Evolutionary conservation across 495 filamentous ascomycete genomes (phyloP), one percentile per base, ranked within the genome.

Genomic region (Lasiosphaeria hispida): DNA sequence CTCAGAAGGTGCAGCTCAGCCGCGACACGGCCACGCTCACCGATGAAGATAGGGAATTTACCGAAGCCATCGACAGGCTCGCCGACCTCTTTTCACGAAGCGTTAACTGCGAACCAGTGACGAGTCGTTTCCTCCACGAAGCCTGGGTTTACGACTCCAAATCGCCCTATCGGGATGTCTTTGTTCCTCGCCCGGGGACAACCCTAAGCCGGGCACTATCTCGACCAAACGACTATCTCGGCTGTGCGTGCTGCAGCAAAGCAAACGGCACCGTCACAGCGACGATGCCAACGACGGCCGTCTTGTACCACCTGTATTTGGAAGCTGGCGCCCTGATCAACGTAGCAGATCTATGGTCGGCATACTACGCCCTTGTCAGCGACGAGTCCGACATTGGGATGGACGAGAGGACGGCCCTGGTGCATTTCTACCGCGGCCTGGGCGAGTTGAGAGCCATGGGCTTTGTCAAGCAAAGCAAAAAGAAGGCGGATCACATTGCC

Each of bases 281-380:
- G 7, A 88, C 84, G 7, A 83, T 93, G 62, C 92, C 95, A 10
- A 75, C 89, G 11, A 87, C 87, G 13, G 82, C 91, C 1, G 87
- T 96, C 14, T 63, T 97, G 57, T 98, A 96, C 73, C 90, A 95
- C 57, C 75, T 97, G 30, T 97, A 96, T 69, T 81, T 92, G 14
- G 93, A 97, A 73, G 89, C 92, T 0, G 93, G 93, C 4, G 80
- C 86, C 6, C 71, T 96, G 45, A 85, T 98, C 64, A 98, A 98
- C 68, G 84, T 89, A 6, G 85, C 85, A 42, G 94, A 98, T 72
- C 71, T 98, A 18, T 96, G 90, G 91, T 83, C 87, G 18, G 91
- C 94, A 1, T 97, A 96, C 69, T 81, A 85, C 58, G 85, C 84
- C 5, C 83, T 96, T 8, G 77, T 92, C 42, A 85, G 86, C 35